Evolutionary conservation across 768 basidiomycete species (phyloP).

Genomic region (Mycena vitilis): DNA sequence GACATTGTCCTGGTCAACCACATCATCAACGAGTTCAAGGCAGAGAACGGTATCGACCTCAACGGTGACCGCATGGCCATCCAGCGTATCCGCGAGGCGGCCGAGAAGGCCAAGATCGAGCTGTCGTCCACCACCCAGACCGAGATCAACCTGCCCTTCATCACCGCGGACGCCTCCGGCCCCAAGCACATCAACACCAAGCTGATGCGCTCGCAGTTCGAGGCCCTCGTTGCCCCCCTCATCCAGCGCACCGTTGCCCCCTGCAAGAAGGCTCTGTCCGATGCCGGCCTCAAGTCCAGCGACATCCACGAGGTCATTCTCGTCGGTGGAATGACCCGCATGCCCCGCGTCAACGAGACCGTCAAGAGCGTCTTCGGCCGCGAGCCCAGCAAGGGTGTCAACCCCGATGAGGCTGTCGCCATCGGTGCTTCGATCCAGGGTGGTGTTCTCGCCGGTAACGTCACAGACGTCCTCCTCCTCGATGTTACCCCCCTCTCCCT

Average conservation of each 20-base stretch:
- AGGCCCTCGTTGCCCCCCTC: constrained; percentile 83
- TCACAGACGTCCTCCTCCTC: constrained; percentile 93
- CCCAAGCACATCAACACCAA: constrained; percentile 98
- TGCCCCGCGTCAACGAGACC: constrained; percentile 95
- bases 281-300: constrained; percentile 92
- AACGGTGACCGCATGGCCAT: constrained; percentile 93
- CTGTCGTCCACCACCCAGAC: constrained; percentile 95
- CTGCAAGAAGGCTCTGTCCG: constrained; percentile 95
- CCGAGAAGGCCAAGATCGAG: constrained; percentile 99
- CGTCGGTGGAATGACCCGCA: constrained; percentile 98
- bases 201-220: constrained; percentile 90
- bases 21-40: constrained; percentile 94
- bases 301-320: constrained; percentile 98
- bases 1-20: constrained; percentile 90
- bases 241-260: constrained; percentile 93
- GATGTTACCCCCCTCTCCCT: constrained; percentile 98
- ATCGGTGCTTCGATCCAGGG: constrained; percentile 99
- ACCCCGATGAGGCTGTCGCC: constrained; percentile 99
- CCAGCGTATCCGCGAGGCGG: constrained; percentile 98
- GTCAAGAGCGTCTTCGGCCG: constrained; percentile 95
- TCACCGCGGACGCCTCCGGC: constrained; percentile 94
- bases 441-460: constrained; percentile 96
- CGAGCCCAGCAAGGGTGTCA: constrained; percentile 98
- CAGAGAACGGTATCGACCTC: constrained; percentile 86
- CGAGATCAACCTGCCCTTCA: constrained; percentile 98